Percentiles rank a stretch among this genome's conserved stretches.
phyloP scores from a whole-genome alignment of 495 filamentous ascomycete species.

The Pyronema domesticum region DNA sequence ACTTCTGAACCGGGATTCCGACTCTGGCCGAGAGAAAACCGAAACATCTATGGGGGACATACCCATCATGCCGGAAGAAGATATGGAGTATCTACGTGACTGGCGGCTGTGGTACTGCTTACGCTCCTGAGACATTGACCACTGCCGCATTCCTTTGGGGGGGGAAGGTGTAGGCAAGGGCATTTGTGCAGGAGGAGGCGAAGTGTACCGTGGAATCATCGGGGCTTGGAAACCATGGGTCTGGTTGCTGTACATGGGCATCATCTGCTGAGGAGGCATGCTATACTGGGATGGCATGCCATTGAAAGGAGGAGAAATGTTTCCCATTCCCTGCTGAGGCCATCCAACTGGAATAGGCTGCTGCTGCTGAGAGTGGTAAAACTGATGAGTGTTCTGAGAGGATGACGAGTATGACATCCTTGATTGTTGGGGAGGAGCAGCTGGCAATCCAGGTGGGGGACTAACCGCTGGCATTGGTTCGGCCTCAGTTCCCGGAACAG shows the following conservation, averaged over 20 bases:
- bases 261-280: neutral
- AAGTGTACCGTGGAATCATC: neutral
- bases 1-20: neutral
- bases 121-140: neutral
- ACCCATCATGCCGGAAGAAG: neutral
- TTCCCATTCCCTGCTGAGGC: conserved; percentile 1
- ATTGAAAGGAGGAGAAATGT: neutral
- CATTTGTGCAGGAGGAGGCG: neutral
- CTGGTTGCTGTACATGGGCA: neutral
- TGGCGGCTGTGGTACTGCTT: neutral
- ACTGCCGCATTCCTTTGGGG: neutral
- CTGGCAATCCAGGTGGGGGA: neutral
- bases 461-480: neutral
- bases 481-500: neutral
- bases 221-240: neutral
- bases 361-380: conserved; percentile 7
- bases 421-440: neutral
- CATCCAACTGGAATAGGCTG: conserved; percentile 1
- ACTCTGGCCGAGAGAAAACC: neutral
- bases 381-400: conserved; percentile 7
- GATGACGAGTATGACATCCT: neutral
- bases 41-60: neutral
- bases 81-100: neutral
- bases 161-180: neutral
- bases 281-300: neutral